Evolutionary conservation across 352 stramenopile species (phyloP), one percentile per base, ranked within the genome.

Genomic region (Globisporangium mamillatum): DNA sequence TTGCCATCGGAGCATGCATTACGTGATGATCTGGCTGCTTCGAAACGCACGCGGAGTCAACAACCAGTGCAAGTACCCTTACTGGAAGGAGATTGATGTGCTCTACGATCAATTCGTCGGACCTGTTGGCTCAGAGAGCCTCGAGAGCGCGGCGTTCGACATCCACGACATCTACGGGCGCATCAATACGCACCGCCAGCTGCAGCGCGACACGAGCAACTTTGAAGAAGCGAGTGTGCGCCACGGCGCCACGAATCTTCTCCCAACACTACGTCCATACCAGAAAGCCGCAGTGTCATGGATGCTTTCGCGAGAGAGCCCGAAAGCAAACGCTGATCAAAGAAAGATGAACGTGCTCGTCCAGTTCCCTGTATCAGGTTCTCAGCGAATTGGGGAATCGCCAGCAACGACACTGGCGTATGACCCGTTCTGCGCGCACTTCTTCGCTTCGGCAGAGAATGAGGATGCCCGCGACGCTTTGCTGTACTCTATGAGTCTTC

Each of bases 201-300:
- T 89, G 16, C 29, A 68, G 63, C 74, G 79, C 1, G 72, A 76
- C 38, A 57, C 71, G 14, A 64, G 60, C 36, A 77, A 75, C 12
- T 70, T 80, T n/a, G 66, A 73, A 2, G 20, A 36, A 16, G 61
- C 65, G 22, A 60, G 59, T 32, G 64, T 25, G n/a, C 46, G 41
- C 25, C 44, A 36, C 34, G 55, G 41, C 46, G 36, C 29, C 36
- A 60, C 61, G 53, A 73, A 56, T 70, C 97, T 38, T 68, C 20
- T 95, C 4, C 91, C 93, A 24, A 95, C 76, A 6, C 78, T 99
- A n/a, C 76, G 99, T 2, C 88, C 91, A 27, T 99, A 99, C 79
- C 97, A 99, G 75, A 82, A 97, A 50, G 97, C 99, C 68, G 97
- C 97, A 0, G 82, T 99, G 18, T 97, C 88, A 9, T 99, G 98